Evolutionary conservation across 345 rosid species (phyloP), one percentile per base, ranked within the genome.

Genomic region (Linum tenue): DNA sequence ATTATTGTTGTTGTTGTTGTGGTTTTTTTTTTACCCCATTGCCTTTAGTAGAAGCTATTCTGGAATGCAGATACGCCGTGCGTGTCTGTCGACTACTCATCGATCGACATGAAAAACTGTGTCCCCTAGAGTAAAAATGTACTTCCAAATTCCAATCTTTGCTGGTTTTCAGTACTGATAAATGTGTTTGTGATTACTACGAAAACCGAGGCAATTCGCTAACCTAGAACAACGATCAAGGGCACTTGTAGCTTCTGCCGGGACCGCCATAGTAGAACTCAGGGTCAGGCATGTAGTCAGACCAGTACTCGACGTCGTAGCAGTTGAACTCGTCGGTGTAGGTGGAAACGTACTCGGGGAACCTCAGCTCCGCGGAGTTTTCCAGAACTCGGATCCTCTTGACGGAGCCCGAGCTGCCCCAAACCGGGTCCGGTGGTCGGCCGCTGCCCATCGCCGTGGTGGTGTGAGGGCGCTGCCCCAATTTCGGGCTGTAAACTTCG

Each of bases 191-290:
- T 22, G 31, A 22, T 22, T 22, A 22, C 31, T 22, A 22, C 31
- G 31, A 22, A 22, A 22, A 22, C 31, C 31, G 31, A 22, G 31
- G 31, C 31, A 22, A 22, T 22, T 22, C 31, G 31, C 31, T 22
- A 22, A 22, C 31, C 31, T 22, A 22, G 31, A 22, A 22, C 31
- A 38, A 37, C 17, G 15, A 51, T 77, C 53, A 84, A 59, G 86
- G 83, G 75, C 90, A 85, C 56, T 59, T 3, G 2, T 14, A 37
- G 67, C 71, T 76, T 64, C 58, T 70, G 37, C 83, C 85, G 0
- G 85, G 89, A 0, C 86, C 89, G 2, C 89, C 85, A 67, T 64
- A 85, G 59, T 73, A 82, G 61, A 80, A 85, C 70, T 78, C 83
- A 41, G 89, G 83, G 69, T 85, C 86, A 62, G 69, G 83, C 5